Evolutionary conservation across 2,329 filamentous ascomycete species (phyloP), one percentile per base, ranked within the genome.

Genomic region (Myriosclerotinia duriaeana): DNA sequence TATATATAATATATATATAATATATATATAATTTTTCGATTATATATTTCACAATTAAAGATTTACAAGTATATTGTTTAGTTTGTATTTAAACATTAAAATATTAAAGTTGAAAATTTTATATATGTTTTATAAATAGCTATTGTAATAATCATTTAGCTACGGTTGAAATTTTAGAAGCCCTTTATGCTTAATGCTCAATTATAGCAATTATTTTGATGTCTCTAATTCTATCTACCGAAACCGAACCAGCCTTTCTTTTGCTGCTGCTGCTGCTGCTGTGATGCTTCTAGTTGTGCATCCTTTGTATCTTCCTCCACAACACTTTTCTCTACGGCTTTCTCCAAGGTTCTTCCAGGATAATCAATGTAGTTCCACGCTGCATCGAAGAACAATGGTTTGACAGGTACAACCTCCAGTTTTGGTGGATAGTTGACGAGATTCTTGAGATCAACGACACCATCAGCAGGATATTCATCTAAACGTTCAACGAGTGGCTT

Each of bases 361-460:
- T 99, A 99, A 59, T 92, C 87, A 69, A 99, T 93, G 77, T 97
- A 98, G 77, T 98, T 98, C 91, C 92, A 99, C 12, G 95, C 95
- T 9, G 97, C 89, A 76, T 99, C 95, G 67, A 98, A 86, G 82
- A 98, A 98, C 44, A 98, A 83, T 38, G 95, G 95, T 81, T 99
- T 99, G 63, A 97, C 89, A 0, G 95, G 93, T 50, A 98, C 87
- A 1, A 90, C 84, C 69, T 91, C 87, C 71, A 97, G 80, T 75
- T 88, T 90, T 1, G 94, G 93, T 15, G 95, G 95, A 77, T 93
- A 97, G 5, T 88, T 85, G 56, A 98, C 93, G 36, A 99, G 80
- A 71, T 94, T 94, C 53, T 83, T 83, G 36, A 97, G 82, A 76
- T 97, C 88, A 12, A 92, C 85, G 9, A 53, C 38, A 42, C 85